These are phyloP conservation scores for Claviceps citrina DNA, from an alignment of 2,329 filamentous ascomycete species.

Conservation along the genomic window DNA sequence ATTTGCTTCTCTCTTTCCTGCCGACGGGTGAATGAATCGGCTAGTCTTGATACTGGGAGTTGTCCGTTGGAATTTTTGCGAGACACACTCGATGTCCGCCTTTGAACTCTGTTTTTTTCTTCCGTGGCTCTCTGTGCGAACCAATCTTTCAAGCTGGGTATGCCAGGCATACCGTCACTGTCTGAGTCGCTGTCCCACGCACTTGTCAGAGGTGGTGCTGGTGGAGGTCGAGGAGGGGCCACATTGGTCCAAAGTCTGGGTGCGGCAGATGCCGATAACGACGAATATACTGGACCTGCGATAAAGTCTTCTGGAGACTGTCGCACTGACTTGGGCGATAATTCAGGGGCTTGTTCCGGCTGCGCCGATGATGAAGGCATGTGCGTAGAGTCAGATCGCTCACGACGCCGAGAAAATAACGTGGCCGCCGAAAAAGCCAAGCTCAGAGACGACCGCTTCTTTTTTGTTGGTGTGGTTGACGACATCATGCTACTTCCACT, in stretches of 20 bases:
- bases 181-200: constrained; percentile 19
- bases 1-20: constrained; percentile 2
- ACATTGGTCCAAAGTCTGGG: not conserved
- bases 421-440: constrained; percentile 15
- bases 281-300: not conserved
- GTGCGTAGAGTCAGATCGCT: constrained; percentile 8
- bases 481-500: not conserved
- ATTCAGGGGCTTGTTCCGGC: not conserved
- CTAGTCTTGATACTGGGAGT: constrained; percentile 11
- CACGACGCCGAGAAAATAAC: constrained; percentile 15
- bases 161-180: constrained; percentile 12
- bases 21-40: constrained; percentile 3
- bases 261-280: not conserved
- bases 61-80: constrained; percentile 7
- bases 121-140: constrained; percentile 5
- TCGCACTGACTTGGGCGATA: not conserved
- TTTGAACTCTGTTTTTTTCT: constrained; percentile 2
- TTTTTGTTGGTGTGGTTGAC: not conserved
- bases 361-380: not conserved
- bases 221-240: constrained; percentile 4
- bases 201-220: constrained; percentile 11
- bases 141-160: constrained; percentile 7
- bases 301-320: not conserved
- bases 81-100: too few species aligned
- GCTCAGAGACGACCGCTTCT: constrained; percentile 9